Conservation (phyloP, 1,284 basidiomycete species). For the Salmacisia buchloeana region DNA sequence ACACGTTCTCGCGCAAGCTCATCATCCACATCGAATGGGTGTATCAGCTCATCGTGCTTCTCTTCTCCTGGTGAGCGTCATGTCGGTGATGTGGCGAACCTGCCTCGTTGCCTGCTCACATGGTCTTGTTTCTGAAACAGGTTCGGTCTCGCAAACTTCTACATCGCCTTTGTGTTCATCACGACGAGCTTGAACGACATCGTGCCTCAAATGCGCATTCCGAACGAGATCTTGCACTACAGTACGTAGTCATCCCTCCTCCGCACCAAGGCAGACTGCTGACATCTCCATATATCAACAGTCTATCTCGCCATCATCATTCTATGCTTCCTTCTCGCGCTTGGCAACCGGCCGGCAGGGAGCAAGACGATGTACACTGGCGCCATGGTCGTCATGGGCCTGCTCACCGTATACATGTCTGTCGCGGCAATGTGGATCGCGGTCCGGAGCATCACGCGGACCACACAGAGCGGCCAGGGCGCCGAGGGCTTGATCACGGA, state of each 20-base stretch:
- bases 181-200: slow-evolving; percentile 32
- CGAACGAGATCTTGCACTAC: slow-evolving; percentile 43
- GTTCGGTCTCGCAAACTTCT: slow-evolving; percentile 43
- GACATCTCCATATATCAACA: background rate
- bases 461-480: slow-evolving; percentile 19
- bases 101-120: background rate
- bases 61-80: slow-evolving; percentile 36
- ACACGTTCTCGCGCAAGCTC: slow-evolving; percentile 41
- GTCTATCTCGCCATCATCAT: slow-evolving; percentile 36
- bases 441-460: slow-evolving; percentile 28
- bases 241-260: slow-evolving; percentile 21
- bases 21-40: slow-evolving; percentile 46
- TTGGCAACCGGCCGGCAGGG: slow-evolving; percentile 48
- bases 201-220: slow-evolving; percentile 34
- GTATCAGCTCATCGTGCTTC: slow-evolving; percentile 42
- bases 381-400: slow-evolving; percentile 45
- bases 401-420: slow-evolving; percentile 46
- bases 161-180: slow-evolving; percentile 42
- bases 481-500: slow-evolving; percentile 26
- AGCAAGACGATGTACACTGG: slow-evolving; percentile 39
- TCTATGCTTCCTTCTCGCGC: slow-evolving; percentile 46
- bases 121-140: background rate
- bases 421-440: slow-evolving; percentile 43
- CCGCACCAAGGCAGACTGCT: background rate
- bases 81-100: background rate